These are phyloP conservation scores for Ailanthus altissimus DNA, from an alignment of 345 rosid species.

Conservation along the genomic window DNA sequence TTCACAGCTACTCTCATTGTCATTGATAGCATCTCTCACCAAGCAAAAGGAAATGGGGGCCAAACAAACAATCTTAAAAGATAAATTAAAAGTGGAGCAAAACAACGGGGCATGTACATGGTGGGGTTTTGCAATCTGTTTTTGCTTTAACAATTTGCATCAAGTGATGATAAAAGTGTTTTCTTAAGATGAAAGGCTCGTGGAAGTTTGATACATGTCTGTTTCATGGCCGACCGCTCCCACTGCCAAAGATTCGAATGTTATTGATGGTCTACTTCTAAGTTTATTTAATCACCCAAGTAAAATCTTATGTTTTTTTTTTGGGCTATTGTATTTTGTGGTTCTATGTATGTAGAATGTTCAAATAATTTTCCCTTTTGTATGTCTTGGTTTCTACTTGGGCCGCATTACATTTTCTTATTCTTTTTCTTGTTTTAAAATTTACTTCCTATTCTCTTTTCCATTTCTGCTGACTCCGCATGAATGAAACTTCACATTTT, in stretches of 20 bases:
- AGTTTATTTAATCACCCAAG: not conserved
- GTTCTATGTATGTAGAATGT: too few relatives aligned
- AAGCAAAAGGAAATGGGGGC: not conserved
- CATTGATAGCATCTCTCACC: not conserved
- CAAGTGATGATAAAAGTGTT: not conserved
- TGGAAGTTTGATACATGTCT: slow-evolving; percentile 16
- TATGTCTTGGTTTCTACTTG: not conserved
- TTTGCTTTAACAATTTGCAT: not conserved
- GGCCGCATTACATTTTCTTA: not conserved
- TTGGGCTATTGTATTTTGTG: too few relatives aligned
- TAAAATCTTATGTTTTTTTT: too few relatives aligned
- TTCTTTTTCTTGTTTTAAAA: too few relatives aligned
- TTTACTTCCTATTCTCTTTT: too few relatives aligned
- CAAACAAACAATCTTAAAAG: not conserved
- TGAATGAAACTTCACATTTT: too few relatives aligned
- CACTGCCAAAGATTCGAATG: not conserved
- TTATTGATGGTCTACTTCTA: not conserved
- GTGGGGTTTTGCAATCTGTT: slow-evolving; percentile 17
- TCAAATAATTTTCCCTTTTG: not conserved
- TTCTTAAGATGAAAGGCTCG: slow-evolving; percentile 2
- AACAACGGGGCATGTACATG: not conserved
- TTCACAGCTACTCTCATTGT: not conserved
- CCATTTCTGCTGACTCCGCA: too few relatives aligned
- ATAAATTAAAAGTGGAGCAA: not conserved
- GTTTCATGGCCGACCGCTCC: slow-evolving; percentile 30